Conservation (phyloP, 2,329 filamentous ascomycete genomes). For the Daldinia sp. region DNA sequence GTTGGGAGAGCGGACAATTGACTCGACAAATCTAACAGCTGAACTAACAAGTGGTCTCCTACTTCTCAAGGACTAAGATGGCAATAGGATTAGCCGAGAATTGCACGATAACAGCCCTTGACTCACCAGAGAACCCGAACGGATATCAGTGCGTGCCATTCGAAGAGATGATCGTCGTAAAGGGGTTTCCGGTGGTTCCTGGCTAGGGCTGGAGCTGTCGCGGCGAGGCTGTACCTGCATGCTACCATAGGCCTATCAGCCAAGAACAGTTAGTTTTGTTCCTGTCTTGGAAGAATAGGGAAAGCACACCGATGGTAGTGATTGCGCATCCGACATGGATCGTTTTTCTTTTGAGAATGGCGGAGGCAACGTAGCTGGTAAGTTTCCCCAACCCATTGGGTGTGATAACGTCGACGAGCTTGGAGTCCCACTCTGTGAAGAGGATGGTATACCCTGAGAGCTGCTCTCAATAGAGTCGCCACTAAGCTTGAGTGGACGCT, state of each 20-base stretch:
- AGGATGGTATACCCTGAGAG: conserved; percentile 35
- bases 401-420: conserved; percentile 33
- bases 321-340: conserved; percentile 47
- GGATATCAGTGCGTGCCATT: conserved; percentile 29
- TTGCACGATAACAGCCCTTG: not conserved
- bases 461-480: conserved; percentile 31
- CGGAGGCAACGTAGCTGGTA: conserved; percentile 46
- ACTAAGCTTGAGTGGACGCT: conserved; percentile 31
- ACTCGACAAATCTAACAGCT: conserved; percentile 47
- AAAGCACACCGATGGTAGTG: conserved; percentile 49
- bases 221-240: conserved; percentile 24
- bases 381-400: conserved; percentile 28
- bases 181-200: conserved; percentile 45
- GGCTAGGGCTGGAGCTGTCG: conserved; percentile 19
- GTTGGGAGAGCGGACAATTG: conserved; percentile 43
- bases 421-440: conserved; percentile 40
- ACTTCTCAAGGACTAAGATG: conserved; percentile 37
- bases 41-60: conserved; percentile 46
- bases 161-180: conserved; percentile 44
- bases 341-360: conserved; percentile 49
- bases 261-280: conserved; percentile 17
- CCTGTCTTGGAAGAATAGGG: conserved; percentile 2
- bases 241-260: conserved; percentile 29
- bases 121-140: conserved; percentile 38
- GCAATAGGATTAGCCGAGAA: conserved; percentile 7